phyloP scores from a whole-genome alignment of 2,329 filamentous ascomycete genomes.

The Dryadomyces quercivorus region DNA sequence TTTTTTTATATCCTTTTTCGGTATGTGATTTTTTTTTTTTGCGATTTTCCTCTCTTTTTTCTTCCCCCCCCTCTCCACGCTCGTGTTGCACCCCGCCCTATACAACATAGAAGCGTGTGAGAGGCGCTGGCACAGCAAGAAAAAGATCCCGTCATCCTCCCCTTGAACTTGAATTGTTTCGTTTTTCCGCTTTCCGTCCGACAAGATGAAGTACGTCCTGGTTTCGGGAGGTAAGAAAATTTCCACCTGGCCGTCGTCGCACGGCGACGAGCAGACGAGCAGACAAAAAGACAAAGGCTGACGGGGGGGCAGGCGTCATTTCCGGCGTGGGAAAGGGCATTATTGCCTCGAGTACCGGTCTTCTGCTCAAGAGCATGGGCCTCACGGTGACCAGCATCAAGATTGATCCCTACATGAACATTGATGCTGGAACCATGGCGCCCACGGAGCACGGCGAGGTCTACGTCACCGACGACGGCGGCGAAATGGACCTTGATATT shows the following conservation, averaged over 20 bases:
- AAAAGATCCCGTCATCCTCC: background rate
- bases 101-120: background rate
- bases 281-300: background rate
- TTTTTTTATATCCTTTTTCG: background rate
- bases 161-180: background rate
- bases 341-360: conserved; percentile 27
- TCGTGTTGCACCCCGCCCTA: background rate
- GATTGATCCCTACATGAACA: conserved; percentile 38
- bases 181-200: background rate
- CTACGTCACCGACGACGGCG: conserved; percentile 76
- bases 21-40: background rate
- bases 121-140: background rate
- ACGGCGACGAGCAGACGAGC: too few species aligned
- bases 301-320: conserved; percentile 12
- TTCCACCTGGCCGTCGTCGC: background rate
- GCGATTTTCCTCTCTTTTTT: background rate
- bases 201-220: conserved; percentile 16
- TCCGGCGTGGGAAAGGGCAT: conserved; percentile 16
- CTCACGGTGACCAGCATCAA: conserved; percentile 52
- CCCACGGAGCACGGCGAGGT: conserved; percentile 62
- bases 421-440: conserved; percentile 22
- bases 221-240: conserved; percentile 13
- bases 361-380: conserved; percentile 69
- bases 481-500: conserved; percentile 48
- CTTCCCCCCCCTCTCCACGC: conserved; percentile 1